Base-by-base conservation (phyloP, 441 rosid species). In the Viola pubescens region DNA sequence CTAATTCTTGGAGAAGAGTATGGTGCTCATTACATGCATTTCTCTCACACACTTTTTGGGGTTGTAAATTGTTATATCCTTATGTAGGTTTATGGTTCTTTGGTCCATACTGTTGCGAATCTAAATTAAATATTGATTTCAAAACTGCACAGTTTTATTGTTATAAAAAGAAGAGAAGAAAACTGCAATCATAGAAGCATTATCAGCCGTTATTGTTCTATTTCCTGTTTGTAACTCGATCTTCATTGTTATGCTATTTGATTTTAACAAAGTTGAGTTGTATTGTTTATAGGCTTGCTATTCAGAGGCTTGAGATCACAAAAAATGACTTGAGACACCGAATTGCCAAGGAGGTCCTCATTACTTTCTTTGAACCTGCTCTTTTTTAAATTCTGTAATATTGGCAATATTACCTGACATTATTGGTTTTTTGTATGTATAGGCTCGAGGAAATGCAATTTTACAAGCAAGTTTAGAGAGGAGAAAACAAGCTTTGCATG, bases 381-480 rank as follows among this genome's bases (percentile, higher is more conserved):
- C 44, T 68, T 16, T 68, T 54, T 55, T 51, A 37, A 57, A 39
- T 51, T 62, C 14, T 60, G 52, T 48, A 48, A 52, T 19, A 57
- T 62, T 64, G 63, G 48, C 60, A 54, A 60, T 67, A 45, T 69
- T 64, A 37, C 38, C 65, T 79, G 64, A 73, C 47, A 41, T 44
- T 45, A 54, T 72, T 59, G 55, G 34, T 63, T 55, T 45, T 55
- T 60, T 49, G 48, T 77, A 52, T 65, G 47, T 70, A 68, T 67
- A 94, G 99, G 94, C 99, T 59, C 80, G 97, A 79, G 99, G 96
- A 67, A 94, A 90, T 77, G 96, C 99, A 63, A 84, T 90, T 78
- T 77, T 94, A 59, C 99, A 94, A 76, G 97, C 95, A 75, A 94
- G 97, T 81, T 73, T 94, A 74, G 97, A 94, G 81, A 81, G 96